phyloP scores from a whole-genome alignment of 2,329 filamentous ascomycete species.

The Neonectria coccinea region DNA sequence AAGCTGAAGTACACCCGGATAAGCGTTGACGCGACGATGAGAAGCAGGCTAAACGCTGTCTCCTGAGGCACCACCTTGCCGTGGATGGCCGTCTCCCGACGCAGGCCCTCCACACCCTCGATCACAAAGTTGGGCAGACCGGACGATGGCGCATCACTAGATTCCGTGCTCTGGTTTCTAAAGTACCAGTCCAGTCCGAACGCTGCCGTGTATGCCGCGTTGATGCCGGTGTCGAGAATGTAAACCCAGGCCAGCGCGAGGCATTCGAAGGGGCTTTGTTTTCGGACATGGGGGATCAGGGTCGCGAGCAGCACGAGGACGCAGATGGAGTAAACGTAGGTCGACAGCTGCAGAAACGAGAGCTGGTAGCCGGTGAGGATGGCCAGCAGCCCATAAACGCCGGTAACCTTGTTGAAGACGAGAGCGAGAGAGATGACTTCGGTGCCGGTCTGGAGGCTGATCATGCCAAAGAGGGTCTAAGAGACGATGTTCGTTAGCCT shows the following conservation, averaged over 20 bases:
- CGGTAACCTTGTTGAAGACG: slow-evolving; percentile 92
- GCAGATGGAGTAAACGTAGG: slow-evolving; percentile 88
- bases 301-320: slow-evolving; percentile 75
- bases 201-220: slow-evolving; percentile 81
- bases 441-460: slow-evolving; percentile 87
- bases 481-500: slow-evolving; percentile 31
- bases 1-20: slow-evolving; percentile 86
- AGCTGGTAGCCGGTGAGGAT: slow-evolving; percentile 88
- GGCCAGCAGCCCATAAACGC: slow-evolving; percentile 89
- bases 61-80: slow-evolving; percentile 62
- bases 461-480: slow-evolving; percentile 85
- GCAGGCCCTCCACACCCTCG: slow-evolving; percentile 51
- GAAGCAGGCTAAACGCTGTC: slow-evolving; percentile 79
- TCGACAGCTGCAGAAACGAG: slow-evolving; percentile 84
- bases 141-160: slow-evolving; percentile 38
- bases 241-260: slow-evolving; percentile 88
- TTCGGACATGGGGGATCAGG: slow-evolving; percentile 83
- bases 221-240: slow-evolving; percentile 83
- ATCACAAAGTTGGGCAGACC: slow-evolving; percentile 45
- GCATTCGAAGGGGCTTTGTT: slow-evolving; percentile 81
- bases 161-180: slow-evolving; percentile 66
- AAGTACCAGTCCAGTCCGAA: slow-evolving; percentile 92
- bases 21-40: slow-evolving; percentile 79
- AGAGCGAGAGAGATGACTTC: slow-evolving; percentile 86
- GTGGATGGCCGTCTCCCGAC: slow-evolving; percentile 49